Evolutionary conservation across 2,329 filamentous ascomycete species (phyloP), one percentile per base, ranked within the genome.

Genomic region (Calonectria pseudoturangicola): DNA sequence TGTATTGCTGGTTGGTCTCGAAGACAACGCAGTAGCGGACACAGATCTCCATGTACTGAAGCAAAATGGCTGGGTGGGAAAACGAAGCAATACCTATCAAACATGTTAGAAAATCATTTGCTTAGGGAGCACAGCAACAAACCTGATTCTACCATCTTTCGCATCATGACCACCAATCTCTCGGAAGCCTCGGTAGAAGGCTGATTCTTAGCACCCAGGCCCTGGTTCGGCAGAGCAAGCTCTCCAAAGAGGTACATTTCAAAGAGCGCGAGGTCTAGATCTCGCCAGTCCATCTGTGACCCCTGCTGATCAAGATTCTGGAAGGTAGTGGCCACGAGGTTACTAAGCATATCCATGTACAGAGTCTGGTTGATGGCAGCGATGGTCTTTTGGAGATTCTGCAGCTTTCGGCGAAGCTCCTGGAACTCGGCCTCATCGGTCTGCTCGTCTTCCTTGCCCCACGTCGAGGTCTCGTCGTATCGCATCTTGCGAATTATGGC

Each of bases 11-110:
- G 81, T 98, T 94, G 69, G 92, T 92, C 81, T 98, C 96, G 82
- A 99, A 98, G 83, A 98, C 98, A 33, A 92, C 91, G 82, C 93
- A 94, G 85, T 99, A 99, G 64, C 97, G 93, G 68, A 98, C 96
- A 83, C 96, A 98, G 43, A 98, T 98, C 83, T 99, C 97, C 96
- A 99, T 98, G 82, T 98, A 99, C 85, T 98, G 95, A 27, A 99
- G 88, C 75, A 98, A 92, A 65, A 98, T 96, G 18, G 96, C 95
- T 1, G 97, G 96, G 82, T 98, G 97, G 18, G 93, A 92, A 83
- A 96, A 97, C 51, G 90, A 93, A 72, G 95, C 93, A 77, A 98
- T 93, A 77, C 94, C 95, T 96, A 76, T 79, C 33, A 7, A n/a
- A 6, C 6, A 54, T 58, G 56, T 79, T 75, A 79, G 74, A 28